phyloP scores from a whole-genome alignment of 139 green algal species.

The Tetraselmis chui region DNA sequence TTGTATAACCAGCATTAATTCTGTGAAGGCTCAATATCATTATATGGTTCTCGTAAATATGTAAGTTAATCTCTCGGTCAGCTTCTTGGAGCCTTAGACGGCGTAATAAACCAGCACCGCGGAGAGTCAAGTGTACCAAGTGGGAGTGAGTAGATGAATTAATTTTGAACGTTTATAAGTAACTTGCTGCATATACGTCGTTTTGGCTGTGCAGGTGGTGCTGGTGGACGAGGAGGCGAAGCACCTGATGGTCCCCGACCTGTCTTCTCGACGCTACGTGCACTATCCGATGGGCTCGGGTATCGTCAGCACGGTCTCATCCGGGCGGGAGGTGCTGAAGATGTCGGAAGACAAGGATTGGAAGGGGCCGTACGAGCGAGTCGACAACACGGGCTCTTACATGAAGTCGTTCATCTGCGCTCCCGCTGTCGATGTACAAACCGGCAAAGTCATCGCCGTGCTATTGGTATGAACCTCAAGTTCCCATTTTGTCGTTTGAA shows the following conservation, averaged over 20 bases:
- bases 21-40: no score
- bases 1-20: no score
- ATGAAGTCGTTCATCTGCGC: not conserved
- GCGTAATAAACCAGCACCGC: no score
- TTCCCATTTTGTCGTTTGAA: no score
- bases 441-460: not conserved
- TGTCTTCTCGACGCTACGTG: not conserved
- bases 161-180: no score
- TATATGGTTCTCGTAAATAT: no score
- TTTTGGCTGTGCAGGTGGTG: not conserved
- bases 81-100: no score
- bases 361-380: not conserved
- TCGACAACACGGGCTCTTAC: not conserved
- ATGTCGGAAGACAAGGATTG: not conserved
- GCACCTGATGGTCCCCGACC: not conserved
- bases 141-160: no score
- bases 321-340: not conserved
- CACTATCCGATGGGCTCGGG: not conserved
- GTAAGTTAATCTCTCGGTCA: no score
- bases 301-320: not conserved
- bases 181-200: no score
- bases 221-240: not conserved
- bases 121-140: no score
- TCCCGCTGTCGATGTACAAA: not conserved
- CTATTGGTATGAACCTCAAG: not conserved